Conservation (phyloP, 176 grass and related monocot species). For the Leersia perrieri region DNA sequence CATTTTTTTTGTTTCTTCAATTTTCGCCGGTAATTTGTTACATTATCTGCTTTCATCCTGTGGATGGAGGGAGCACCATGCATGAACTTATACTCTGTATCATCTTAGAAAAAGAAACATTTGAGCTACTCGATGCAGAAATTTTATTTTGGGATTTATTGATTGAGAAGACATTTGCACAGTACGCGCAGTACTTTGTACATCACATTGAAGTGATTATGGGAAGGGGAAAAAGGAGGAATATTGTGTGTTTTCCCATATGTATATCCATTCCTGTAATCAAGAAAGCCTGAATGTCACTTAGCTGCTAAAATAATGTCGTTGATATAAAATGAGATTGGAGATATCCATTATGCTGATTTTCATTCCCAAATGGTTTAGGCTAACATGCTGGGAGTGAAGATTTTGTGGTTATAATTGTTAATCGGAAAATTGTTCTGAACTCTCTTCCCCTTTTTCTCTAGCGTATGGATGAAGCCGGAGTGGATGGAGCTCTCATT, state of each 20-base stretch:
- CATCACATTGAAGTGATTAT: too few relatives aligned
- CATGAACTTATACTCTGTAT: neutral
- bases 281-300: neutral
- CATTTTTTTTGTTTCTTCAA: neutral
- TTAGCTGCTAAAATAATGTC: neutral
- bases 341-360: neutral
- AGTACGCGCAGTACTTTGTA: neutral
- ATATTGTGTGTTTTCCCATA: too few relatives aligned
- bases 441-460: neutral
- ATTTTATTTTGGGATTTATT: neutral
- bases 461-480: constrained; percentile 77
- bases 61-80: neutral
- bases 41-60: neutral
- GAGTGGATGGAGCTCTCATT: constrained; percentile 82
- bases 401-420: neutral
- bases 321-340: neutral
- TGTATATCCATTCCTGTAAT: neutral
- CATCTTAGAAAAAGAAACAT: neutral
- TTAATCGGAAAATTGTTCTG: neutral
- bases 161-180: neutral
- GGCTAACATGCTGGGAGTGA: neutral
- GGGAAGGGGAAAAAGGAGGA: too few relatives aligned
- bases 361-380: neutral
- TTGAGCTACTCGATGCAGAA: neutral
- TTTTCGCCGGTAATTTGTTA: neutral